phyloP scores from a whole-genome alignment of 371 early-diverging fungal species.

The Mortierella sp. region DNA sequence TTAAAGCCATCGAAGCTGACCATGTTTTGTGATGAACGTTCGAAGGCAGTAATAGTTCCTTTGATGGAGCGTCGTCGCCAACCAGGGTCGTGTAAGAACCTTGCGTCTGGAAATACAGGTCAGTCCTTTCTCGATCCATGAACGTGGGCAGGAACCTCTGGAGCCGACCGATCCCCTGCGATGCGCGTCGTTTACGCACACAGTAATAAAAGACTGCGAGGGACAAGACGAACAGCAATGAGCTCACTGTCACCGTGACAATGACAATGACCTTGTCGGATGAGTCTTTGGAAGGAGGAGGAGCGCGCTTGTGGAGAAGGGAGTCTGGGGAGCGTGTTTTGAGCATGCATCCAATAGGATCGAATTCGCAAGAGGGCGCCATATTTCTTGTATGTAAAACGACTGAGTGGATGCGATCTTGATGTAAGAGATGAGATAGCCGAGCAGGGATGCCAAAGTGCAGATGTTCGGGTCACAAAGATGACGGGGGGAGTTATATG shows the following conservation, averaged over 20 bases:
- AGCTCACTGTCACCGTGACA: slow-evolving; percentile 19
- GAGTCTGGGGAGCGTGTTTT: too few relatives aligned
- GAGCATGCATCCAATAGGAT: too few relatives aligned
- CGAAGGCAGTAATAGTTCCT: slow-evolving; percentile 25
- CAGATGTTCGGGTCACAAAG: too few relatives aligned
- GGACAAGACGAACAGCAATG: slow-evolving; percentile 26
- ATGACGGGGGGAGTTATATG: too few relatives aligned
- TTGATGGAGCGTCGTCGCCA: not conserved
- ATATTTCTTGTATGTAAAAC: too few relatives aligned
- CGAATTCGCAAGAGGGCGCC: too few relatives aligned
- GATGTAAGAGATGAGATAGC: too few relatives aligned
- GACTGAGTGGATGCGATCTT: too few relatives aligned
- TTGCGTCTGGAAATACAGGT: slow-evolving; percentile 36
- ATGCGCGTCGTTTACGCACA: slow-evolving; percentile 45
- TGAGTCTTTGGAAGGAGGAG: not conserved
- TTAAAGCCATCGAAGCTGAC: slow-evolving; percentile 38
- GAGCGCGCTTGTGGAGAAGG: not conserved
- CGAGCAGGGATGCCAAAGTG: too few relatives aligned
- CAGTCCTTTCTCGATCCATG: slow-evolving; percentile 49
- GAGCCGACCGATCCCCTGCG: slow-evolving; percentile 41
- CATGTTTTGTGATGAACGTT: slow-evolving; percentile 37
- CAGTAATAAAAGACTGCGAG: slow-evolving; percentile 37
- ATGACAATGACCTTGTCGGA: slow-evolving; percentile 16
- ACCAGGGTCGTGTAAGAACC: slow-evolving; percentile 24
- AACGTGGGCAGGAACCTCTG: slow-evolving; percentile 49